Evolutionary conservation across 495 filamentous ascomycete species (phyloP), one percentile per base, ranked within the genome.

Genomic region (Tuber borchii): DNA sequence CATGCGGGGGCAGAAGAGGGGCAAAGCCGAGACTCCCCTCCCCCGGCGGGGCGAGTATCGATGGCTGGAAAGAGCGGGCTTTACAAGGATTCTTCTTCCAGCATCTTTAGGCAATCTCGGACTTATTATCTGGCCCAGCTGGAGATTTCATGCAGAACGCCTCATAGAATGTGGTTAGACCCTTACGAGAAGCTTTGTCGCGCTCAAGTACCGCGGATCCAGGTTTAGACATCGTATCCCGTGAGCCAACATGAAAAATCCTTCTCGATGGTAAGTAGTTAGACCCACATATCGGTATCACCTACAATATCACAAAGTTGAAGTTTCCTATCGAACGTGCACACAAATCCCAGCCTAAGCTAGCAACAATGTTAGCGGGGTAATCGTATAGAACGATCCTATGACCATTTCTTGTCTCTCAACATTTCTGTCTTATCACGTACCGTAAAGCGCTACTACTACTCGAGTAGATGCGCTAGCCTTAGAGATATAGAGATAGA

Each of bases 271-370:
- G 56, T 6, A 34, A 34, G 26, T 65, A 17, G 26, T 31, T 26
- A 34, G 56, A 65, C 56, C 56, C 31, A 65, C 56, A 65, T 31
- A 34, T 65, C 56, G 56, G 56, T 65, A 65, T 65, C 26, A 65
- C 56, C 56, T 34, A 65, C 26, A 34, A 65, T 65, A 65, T 65
- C 56, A 65, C 34, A 65, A 34, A 65, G 56, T 34, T 65, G 56
- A 34, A 65, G 56, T 65, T 65, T 34, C 56, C 56, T 16, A 31
- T 65, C 56, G 14, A 65, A 65, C 56, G 31, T 6, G 56, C 14
- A 65, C 17, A 19, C 17, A 14, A 34, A 65, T 65, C 56, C 56
- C 1, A 65, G 2, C 56, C n/a, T 34, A 19, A 3, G 45, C n/a
- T 2, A 31, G 2, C 14, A 65, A 3, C 56, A 65, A 34, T 65